Evolutionary conservation across 495 filamentous ascomycete genomes (phyloP).

Genomic region (Pseudomonodictys pantanalensis): DNA sequence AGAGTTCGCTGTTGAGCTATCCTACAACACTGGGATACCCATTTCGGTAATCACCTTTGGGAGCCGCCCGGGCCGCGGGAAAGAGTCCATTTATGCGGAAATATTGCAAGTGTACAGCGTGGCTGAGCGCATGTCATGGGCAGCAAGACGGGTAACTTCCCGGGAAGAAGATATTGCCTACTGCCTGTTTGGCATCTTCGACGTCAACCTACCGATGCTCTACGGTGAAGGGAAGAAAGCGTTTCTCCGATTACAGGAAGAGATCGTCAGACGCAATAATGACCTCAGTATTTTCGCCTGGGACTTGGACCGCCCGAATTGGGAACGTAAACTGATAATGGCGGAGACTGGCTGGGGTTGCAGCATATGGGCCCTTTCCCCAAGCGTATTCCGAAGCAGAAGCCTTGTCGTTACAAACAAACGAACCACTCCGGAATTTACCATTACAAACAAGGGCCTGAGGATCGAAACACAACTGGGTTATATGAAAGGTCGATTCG

Average conservation of each 20-base stretch:
- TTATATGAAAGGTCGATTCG: too few species aligned
- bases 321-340: too few species aligned
- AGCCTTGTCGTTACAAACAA: not conserved
- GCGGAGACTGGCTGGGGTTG: too few species aligned
- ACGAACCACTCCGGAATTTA: not conserved
- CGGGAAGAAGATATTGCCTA: conserved; percentile 21
- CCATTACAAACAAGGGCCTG: not conserved
- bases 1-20: not conserved
- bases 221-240: conserved; percentile 26
- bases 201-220: conserved; percentile 19
- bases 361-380: not conserved
- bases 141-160: conserved; percentile 5
- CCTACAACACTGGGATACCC: conserved; percentile 3
- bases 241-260: conserved; percentile 21
- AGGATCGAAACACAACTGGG: not conserved
- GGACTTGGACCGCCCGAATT: too few species aligned
- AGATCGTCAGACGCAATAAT: conserved; percentile 14
- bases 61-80: too few species aligned
- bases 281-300: conserved; percentile 11
- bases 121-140: conserved; percentile 24
- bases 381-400: not conserved
- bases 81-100: too few species aligned
- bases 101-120: not conserved
- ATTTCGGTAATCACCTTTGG: not conserved
- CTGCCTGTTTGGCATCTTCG: conserved; percentile 27